Evolutionary conservation across 2,329 filamentous ascomycete species (phyloP).

Genomic region (Septoria linicola): DNA sequence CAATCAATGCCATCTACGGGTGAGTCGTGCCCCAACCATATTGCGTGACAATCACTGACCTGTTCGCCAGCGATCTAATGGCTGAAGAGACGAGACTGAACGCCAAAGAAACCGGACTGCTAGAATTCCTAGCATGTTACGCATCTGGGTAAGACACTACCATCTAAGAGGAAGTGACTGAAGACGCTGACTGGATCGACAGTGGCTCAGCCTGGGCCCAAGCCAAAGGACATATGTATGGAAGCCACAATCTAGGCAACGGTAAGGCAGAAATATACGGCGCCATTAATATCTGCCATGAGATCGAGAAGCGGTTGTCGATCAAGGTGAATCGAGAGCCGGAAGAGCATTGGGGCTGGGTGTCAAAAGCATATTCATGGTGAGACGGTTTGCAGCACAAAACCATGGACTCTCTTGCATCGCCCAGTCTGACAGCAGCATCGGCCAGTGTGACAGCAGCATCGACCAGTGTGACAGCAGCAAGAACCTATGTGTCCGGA

Average conservation of each 20-base stretch:
- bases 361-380: constrained; percentile 23
- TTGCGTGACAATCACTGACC: no score
- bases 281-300: constrained; percentile 21
- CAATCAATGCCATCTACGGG: no score
- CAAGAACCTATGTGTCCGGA: no score
- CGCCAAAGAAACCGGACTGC: constrained; percentile 24
- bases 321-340: constrained; percentile 17
- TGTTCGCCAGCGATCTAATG: no score
- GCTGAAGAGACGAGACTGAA: constrained; percentile 21
- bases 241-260: constrained; percentile 24
- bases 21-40: no score
- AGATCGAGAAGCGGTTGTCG: constrained; percentile 23
- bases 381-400: no score
- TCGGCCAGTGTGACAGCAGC: neutral
- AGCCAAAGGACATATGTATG: constrained; percentile 28
- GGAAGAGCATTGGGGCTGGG: constrained; percentile 23
- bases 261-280: constrained; percentile 23
- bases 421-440: no score
- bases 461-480: no score
- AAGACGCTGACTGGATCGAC: neutral
- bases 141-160: constrained; percentile 20
- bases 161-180: neutral
- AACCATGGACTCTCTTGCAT: no score
- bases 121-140: constrained; percentile 28
- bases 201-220: constrained; percentile 22